Evolutionary conservation across 2,329 filamentous ascomycete genomes (phyloP), one percentile per base, ranked within the genome.

Genomic region (Fusarium virguliforme): DNA sequence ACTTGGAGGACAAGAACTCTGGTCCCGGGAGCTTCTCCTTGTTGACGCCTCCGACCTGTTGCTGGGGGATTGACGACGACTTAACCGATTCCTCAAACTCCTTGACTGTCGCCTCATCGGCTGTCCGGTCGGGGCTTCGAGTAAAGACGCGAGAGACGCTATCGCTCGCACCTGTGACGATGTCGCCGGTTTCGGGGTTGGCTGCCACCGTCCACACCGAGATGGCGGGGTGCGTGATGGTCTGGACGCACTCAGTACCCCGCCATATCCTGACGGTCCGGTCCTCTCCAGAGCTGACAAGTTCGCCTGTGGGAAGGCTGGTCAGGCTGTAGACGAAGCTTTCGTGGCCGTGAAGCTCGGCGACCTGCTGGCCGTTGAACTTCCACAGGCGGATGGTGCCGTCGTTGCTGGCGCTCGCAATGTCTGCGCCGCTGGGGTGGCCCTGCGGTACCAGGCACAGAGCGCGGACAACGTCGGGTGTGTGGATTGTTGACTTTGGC

Each of bases 161-260:
- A 78, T 99, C 96, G 79, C 95, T 99, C 30, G 95, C 91, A 34
- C 95, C 96, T 3, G 93, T 93, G n/a, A 94, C 94, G 67, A 99
- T 95, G 76, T 99, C 97, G 24, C 96, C 95, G 53, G 89, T 97
- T 68, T 94, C 90, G 1, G 86, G 78, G 77, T 93, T 96, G 10
- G 89, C 92, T n/a, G 94, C 93, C 18, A 99, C 94, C 13, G 90
- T 87, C 96, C 96, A 99, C 6, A 99, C 95, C 0, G 95, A 98
- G 61, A 98, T 97, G 9, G 96, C 96, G 10, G 96, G 96, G 76
- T 98, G 94, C 1, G 95, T 98, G 71, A 99, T 98, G 40, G 95
- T 98, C 81, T 99, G 96, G 50, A 97, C 83, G 79, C 95, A 98
- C 62, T 94, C 87, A 13, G 85, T 88, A 48, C 92, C 93, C 73